Conservation (phyloP, 2,329 filamentous ascomycete species). For the Pseudocercospora eumusae region DNA sequence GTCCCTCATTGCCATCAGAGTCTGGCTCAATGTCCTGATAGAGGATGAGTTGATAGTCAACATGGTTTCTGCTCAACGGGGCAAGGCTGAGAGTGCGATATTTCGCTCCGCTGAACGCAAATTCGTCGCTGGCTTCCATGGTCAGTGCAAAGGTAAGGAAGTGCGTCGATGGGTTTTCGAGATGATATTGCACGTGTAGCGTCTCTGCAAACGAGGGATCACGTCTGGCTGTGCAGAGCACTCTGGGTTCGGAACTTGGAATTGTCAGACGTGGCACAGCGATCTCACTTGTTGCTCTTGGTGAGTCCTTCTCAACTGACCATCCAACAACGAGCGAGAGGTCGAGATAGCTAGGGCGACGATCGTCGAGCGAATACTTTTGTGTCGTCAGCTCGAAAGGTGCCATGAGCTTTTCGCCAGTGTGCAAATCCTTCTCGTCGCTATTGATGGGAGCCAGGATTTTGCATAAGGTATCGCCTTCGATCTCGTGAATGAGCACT, state of each 20-base stretch:
- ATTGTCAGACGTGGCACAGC: constrained; percentile 78
- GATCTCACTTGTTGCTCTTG: constrained; percentile 62
- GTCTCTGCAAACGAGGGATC: constrained; percentile 7
- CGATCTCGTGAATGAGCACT: constrained; percentile 62
- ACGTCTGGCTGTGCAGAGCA: constrained; percentile 58
- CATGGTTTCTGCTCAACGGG: constrained; percentile 72
- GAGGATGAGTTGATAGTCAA: constrained; percentile 75
- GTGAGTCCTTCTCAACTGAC: constrained; percentile 57
- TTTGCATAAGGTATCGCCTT: constrained; percentile 63
- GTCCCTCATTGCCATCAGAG: constrained; percentile 37
- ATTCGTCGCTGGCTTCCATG: constrained; percentile 91
- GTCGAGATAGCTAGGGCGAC: constrained; percentile 71
- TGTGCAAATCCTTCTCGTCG: constrained; percentile 21
- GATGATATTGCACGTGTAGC: constrained; percentile 61
- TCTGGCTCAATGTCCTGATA: constrained; percentile 41
- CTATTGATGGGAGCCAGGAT: constrained; percentile 27
- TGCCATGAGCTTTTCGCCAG: constrained; percentile 20
- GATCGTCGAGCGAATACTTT: constrained; percentile 79
- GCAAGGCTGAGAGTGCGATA: constrained; percentile 76
- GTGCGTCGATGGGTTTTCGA: constrained; percentile 93
- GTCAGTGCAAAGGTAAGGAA: constrained; percentile 88
- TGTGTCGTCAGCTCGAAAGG: constrained; percentile 62
- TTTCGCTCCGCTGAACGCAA: constrained; percentile 90
- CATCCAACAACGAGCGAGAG: constrained; percentile 75
- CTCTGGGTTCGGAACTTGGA: constrained; percentile 81